Conservation (phyloP, 2,329 filamentous ascomycete species). For the Pestalotiopsis sp. region DNA sequence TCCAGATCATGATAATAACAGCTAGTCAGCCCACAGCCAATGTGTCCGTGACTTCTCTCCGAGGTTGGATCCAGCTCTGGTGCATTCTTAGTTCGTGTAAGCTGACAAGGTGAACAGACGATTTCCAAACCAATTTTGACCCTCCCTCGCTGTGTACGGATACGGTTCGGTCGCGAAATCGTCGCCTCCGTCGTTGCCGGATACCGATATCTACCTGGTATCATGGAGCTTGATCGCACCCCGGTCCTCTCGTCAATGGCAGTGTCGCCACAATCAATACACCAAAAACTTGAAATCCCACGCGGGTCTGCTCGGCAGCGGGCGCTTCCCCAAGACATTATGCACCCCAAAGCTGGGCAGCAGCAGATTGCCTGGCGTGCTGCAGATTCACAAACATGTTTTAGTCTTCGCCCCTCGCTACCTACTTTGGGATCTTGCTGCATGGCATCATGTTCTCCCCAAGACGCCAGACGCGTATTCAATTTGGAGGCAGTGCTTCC, state of each 20-base stretch:
- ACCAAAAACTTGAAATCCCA: background rate
- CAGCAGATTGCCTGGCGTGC: background rate
- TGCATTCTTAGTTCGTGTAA: background rate
- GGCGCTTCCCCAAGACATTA: background rate
- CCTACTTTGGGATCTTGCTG: background rate
- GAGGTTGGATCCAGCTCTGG: background rate
- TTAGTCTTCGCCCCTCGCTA: background rate
- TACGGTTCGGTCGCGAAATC: background rate
- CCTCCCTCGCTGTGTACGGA: background rate
- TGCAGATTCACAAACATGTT: background rate
- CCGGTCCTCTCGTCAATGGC: background rate
- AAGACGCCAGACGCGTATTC: background rate
- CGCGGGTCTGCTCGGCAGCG: too few species aligned
- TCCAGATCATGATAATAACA: too few species aligned
- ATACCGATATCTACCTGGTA: background rate
- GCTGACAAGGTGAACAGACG: background rate
- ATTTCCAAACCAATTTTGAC: background rate
- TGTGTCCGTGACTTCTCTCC: background rate
- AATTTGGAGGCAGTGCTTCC: too few species aligned
- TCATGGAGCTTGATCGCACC: background rate
- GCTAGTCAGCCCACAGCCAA: too few species aligned
- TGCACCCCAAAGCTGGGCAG: background rate
- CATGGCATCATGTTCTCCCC: background rate
- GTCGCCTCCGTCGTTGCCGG: background rate
- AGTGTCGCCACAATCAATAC: background rate